These are phyloP conservation scores for Pulveroboletus sp. DNA, from an alignment of 768 basidiomycete genomes.

Conservation along the genomic window DNA sequence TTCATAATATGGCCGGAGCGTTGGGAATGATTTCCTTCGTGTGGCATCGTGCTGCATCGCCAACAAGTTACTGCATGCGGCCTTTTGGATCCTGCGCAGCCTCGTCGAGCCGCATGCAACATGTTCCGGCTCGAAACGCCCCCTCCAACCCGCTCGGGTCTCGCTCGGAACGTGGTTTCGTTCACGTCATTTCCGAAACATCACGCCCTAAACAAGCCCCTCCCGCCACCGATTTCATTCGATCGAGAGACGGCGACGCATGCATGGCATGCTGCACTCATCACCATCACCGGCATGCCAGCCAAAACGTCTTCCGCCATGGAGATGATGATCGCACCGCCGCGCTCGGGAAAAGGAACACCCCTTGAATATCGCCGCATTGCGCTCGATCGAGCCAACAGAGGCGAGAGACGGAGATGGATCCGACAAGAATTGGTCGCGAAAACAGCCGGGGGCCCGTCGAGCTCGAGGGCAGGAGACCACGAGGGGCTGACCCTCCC, in stretches of 20 bases:
- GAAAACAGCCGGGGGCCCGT: conserved; percentile 7
- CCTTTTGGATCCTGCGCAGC: conserved; percentile 18
- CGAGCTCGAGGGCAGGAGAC: conserved; percentile 19
- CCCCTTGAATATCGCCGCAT: conserved; percentile 5
- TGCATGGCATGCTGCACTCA: conserved; percentile 3
- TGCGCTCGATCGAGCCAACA: background rate
- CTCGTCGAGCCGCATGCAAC: conserved; percentile 20
- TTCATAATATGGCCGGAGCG: conserved; percentile 6
- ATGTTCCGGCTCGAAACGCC: conserved; percentile 29
- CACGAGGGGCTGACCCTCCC: conserved; percentile 18
- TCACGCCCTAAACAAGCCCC: conserved; percentile 4
- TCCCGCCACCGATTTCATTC: conserved; percentile 7
- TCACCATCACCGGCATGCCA: background rate
- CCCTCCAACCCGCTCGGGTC: conserved; percentile 13
- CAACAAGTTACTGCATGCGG: conserved; percentile 9
- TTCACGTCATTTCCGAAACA: conserved; percentile 24
- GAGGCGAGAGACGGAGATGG: conserved; percentile 10
- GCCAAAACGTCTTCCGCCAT: conserved; percentile 4
- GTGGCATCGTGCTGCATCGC: conserved; percentile 12
- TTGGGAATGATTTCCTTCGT: conserved; percentile 17
- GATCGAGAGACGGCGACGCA: conserved; percentile 2
- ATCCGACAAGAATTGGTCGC: conserved; percentile 6
- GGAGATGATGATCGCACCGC: conserved; percentile 1
- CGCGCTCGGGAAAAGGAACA: conserved; percentile 2
- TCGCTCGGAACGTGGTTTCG: conserved; percentile 11